Base-by-base conservation (phyloP, 169 alveolate species). In the Plasmodium inui region DNA sequence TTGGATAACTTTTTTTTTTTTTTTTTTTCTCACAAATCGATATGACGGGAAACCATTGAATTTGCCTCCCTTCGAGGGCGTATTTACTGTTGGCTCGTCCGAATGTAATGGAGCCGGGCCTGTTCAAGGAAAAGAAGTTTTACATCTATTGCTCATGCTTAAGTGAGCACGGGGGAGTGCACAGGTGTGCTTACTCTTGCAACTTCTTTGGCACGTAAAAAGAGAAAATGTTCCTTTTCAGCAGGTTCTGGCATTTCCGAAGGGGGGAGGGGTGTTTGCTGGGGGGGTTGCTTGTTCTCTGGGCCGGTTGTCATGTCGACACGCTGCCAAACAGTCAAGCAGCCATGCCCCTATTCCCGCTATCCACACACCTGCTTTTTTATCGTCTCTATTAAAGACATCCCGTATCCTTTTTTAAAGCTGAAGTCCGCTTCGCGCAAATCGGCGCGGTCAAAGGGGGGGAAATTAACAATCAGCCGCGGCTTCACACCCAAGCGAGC, bases 41-140 rank as follows among this genome's bases (percentile, higher is more conserved):
- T 46, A 97, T 96, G 83, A 97, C 98, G 57, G 98, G 98, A 94
- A 97, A 97, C 99, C 99, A 98, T 92, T 97, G 95, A 14, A 98
- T 97, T 37, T 94, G 93, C 78, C 96, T 97, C 44, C 97, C 98
- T 34, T 94, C 96, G 61, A 96, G 85, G 10, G 96, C 97, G 84
- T 97, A 97, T 84, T 90, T 94, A 19, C 98, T 98, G 91, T 98
- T 98, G 9, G 98, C 97, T 53, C 97, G 96, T 7, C 99, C 99
- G 85, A 98, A 98, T 83, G 97, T 95, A 32, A 84, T 88, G 39
- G 96, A 57, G 37, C 95, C 94, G 32, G 93, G 83, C 67, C 79
- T 76, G 67, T 85, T 78, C 46, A 80, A 44, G 73, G 34, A 28
- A 34, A 28, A 34, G 19, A 61, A 74, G 28, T 55, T 55, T 83